Evolutionary conservation across 805 yeast genomes (phyloP).

Genomic region (Clavispora fructus): DNA sequence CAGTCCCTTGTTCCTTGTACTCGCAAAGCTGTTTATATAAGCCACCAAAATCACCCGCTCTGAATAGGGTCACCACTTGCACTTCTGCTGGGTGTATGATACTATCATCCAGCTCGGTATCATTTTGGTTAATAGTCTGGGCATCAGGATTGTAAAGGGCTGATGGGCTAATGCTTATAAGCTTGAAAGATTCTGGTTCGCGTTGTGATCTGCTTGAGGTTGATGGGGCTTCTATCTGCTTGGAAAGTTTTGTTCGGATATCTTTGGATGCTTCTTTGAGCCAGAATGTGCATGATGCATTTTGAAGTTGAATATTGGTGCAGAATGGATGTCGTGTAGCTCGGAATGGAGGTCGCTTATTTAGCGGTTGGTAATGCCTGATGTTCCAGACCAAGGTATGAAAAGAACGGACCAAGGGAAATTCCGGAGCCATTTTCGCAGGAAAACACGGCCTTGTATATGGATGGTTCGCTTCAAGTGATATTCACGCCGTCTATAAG

Average conservation of each 20-base stretch:
- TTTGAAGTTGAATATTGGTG: constrained; percentile 13
- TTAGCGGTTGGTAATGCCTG: constrained; percentile 9
- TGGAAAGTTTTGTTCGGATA: constrained; percentile 1
- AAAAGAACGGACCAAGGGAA: constrained; percentile 9
- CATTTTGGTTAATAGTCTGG: not conserved
- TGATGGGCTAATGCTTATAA: not conserved
- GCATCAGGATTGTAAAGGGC: not conserved
- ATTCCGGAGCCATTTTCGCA: constrained; percentile 9
- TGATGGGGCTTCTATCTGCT: not conserved
- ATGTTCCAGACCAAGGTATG: constrained; percentile 12
- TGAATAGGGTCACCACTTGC: constrained; percentile 11
- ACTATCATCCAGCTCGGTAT: not conserved
- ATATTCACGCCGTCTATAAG: not conserved
- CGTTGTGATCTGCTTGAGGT: not conserved
- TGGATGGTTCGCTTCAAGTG: not conserved
- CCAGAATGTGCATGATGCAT: constrained; percentile 14
- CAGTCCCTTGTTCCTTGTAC: constrained; percentile 3
- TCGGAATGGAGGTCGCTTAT: constrained; percentile 9
- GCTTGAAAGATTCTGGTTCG: not conserved
- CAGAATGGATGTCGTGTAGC: constrained; percentile 14
- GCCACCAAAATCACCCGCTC: constrained; percentile 4
- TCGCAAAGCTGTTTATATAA: constrained; percentile 8
- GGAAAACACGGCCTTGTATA: not conserved
- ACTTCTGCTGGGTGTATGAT: constrained; percentile 7
- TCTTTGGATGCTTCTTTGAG: constrained; percentile 10